Base-by-base conservation (phyloP, 345 rosid species). In the Anastatica hierochuntica region DNA sequence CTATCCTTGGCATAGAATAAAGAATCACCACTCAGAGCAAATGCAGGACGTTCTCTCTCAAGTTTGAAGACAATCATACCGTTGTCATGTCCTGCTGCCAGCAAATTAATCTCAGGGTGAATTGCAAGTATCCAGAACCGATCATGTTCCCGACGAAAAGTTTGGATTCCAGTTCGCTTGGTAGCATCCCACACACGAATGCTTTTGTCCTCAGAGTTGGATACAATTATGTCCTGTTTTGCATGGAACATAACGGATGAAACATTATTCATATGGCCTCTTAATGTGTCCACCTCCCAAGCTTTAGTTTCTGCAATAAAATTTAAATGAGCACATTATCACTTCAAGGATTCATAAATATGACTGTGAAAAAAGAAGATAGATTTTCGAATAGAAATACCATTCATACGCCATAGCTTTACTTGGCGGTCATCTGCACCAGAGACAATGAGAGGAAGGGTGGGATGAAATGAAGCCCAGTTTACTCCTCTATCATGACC, bases 351-450 rank as follows among this genome's bases (percentile, higher is more conserved):
- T 24, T 24, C n/a, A n/a, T 24, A 7, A 4, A 24, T 24, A 24
- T 24, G 5, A 24, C 27, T 12, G 45, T 1, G 3, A 29, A 54
- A 54, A 27, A n/a, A n/a, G n/a, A n/a, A n/a, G n/a, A n/a, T n/a
- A n/a, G n/a, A n/a, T n/a, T n/a, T n/a, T n/a, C n/a, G n/a, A 53
- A 43, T 4, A 16, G 6, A 19, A 21, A 37, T 73, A 88, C 98
- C 98, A 56, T 85, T 92, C 94, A 85, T 88, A 47, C 98, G 90
- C 98, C 98, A 92, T 57, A 88, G 68, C 66, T 92, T 92, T 52
- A 92, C 90, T 79, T 92, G 94, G 31, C 94, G 95, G 55, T 92
- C 98, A 78, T 92, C 98, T 10, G 96, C 98, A 55, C 96, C 98
- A 0, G 98, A 92, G 65, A 92, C 98, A 35, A 92, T 88, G 58